A percentile compares a stretch with the other conserved stretches of the same genome.
Evolutionary conservation across 2,329 filamentous ascomycete genomes (phyloP).

Genomic region (Diaporthe batatas): DNA sequence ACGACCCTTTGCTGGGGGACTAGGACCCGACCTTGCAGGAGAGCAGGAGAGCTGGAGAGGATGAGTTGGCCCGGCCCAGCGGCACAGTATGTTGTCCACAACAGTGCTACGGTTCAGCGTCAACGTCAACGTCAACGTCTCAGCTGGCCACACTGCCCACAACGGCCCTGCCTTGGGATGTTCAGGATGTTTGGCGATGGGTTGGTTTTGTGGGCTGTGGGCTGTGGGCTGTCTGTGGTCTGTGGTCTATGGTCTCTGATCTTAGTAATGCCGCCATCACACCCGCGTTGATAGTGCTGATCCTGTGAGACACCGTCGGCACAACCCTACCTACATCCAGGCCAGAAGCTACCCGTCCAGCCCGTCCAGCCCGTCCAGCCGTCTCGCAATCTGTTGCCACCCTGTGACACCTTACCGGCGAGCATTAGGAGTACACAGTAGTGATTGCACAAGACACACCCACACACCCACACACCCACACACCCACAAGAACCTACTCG

Average conservation of each 20-base stretch:
- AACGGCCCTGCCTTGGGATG: not conserved
- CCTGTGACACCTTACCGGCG: conserved; percentile 32
- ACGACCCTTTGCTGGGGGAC: conserved; percentile 18
- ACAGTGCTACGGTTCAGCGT: too few species aligned
- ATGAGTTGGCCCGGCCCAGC: conserved; percentile 1
- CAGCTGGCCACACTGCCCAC: conserved; percentile 17
- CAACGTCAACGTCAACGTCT: conserved; percentile 6
- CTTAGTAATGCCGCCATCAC: conserved; percentile 40
- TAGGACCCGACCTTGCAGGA: conserved; percentile 26
- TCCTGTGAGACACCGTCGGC: conserved; percentile 40
- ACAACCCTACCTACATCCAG: conserved; percentile 35
- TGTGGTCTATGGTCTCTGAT: conserved; percentile 15
- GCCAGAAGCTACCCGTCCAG: conserved; percentile 7
- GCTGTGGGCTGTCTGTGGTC: conserved; percentile 9
- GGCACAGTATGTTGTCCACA: not conserved
- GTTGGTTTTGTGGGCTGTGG: not conserved
- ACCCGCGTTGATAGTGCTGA: conserved; percentile 40
- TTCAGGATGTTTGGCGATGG: too few species aligned
- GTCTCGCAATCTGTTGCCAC: conserved; percentile 41
- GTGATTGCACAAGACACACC: conserved; percentile 15
- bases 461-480: too few species aligned
- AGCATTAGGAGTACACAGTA: conserved; percentile 7
- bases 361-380: conserved; percentile 7
- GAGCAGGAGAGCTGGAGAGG: not conserved
- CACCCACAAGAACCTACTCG: not conserved